Evolutionary conservation across 2,329 filamentous ascomycete species (phyloP).

Genomic region (Pestalotiopsis sp.): DNA sequence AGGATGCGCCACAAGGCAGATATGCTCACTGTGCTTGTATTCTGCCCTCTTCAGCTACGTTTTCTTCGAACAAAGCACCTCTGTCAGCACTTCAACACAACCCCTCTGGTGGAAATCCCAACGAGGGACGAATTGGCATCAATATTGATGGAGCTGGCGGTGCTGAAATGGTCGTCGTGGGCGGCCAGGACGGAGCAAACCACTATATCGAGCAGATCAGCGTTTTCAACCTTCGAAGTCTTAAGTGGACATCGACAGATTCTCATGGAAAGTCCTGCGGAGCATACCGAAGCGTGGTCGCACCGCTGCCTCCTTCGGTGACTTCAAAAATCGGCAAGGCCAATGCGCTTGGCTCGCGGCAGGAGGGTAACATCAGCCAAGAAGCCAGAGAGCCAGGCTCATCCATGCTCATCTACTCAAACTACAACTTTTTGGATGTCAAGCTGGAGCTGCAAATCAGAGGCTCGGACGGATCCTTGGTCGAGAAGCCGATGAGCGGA

Average conservation of each 20-base stretch:
- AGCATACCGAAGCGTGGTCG: slow-evolving; percentile 93
- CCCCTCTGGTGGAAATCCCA: slow-evolving; percentile 77
- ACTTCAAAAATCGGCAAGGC: slow-evolving; percentile 68
- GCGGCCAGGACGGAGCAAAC: slow-evolving; percentile 95
- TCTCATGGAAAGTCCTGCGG: slow-evolving; percentile 89
- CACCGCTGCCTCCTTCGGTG: slow-evolving; percentile 72
- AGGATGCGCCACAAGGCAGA: slow-evolving; percentile 85
- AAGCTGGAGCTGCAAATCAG: slow-evolving; percentile 93
- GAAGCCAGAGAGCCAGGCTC: slow-evolving; percentile 61
- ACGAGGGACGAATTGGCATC: slow-evolving; percentile 86
- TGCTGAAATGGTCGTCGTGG: slow-evolving; percentile 95
- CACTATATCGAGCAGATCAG: slow-evolving; percentile 99
- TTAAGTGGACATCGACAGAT: slow-evolving; percentile 94
- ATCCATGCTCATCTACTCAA: slow-evolving; percentile 96
- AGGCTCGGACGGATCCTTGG: slow-evolving; percentile 78
- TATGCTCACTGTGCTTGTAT: slow-evolving; percentile 97
- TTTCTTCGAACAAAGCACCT: slow-evolving; percentile 82
- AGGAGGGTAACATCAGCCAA: slow-evolving; percentile 51
- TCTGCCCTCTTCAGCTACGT: slow-evolving; percentile 82
- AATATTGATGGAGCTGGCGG: slow-evolving; percentile 89
- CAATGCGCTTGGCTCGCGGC: slow-evolving; percentile 43
- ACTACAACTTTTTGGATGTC: slow-evolving; percentile 98
- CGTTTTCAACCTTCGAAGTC: slow-evolving; percentile 91
- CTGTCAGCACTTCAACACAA: slow-evolving; percentile 90
- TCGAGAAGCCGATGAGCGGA: slow-evolving; percentile 87